Evolutionary conservation across 495 filamentous ascomycete genomes (phyloP).

Genomic region (Penicillium pulvis): DNA sequence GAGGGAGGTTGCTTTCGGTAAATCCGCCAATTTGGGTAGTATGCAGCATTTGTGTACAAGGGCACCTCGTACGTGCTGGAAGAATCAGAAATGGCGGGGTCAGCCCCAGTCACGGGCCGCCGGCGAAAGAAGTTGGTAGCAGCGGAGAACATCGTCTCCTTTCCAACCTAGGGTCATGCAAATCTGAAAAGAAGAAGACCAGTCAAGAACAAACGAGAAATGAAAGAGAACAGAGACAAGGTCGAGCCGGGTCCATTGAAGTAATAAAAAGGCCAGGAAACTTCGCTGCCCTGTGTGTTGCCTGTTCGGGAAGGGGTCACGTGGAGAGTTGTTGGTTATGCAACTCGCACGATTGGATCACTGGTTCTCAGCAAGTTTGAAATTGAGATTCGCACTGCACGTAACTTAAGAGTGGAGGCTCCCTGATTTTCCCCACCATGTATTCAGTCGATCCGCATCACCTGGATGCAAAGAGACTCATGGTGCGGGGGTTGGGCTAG

Average conservation of each 20-base stretch:
- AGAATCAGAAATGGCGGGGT: slow-evolving; percentile 29
- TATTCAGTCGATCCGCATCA: not conserved
- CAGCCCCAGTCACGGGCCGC: slow-evolving; percentile 14
- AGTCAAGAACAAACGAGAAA: not conserved
- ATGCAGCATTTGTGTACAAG: slow-evolving; percentile 70
- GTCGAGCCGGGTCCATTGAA: not conserved
- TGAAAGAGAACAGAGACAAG: not conserved
- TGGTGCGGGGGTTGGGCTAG: not conserved
- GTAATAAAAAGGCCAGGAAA: slow-evolving; percentile 8
- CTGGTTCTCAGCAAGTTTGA: not conserved
- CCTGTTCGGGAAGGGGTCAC: slow-evolving; percentile 27
- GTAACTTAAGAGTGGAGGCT: not conserved
- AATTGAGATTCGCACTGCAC: not conserved
- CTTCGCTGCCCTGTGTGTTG: slow-evolving; percentile 8
- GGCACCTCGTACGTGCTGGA: slow-evolving; percentile 41
- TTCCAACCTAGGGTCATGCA: not conserved
- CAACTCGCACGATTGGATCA: slow-evolving; percentile 5
- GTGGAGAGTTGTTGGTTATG: slow-evolving; percentile 12
- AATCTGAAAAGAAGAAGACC: not conserved
- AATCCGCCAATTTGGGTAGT: slow-evolving; percentile 85
- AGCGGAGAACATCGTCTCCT: slow-evolving; percentile 25
- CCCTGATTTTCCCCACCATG: not conserved
- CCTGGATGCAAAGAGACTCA: not conserved
- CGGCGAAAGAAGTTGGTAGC: slow-evolving; percentile 24
- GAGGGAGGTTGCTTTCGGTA: slow-evolving; percentile 79